Evolutionary conservation across 305 asterid genomes (phyloP), one percentile per base, ranked within the genome.

Genomic region (Fraxinus ornus): DNA sequence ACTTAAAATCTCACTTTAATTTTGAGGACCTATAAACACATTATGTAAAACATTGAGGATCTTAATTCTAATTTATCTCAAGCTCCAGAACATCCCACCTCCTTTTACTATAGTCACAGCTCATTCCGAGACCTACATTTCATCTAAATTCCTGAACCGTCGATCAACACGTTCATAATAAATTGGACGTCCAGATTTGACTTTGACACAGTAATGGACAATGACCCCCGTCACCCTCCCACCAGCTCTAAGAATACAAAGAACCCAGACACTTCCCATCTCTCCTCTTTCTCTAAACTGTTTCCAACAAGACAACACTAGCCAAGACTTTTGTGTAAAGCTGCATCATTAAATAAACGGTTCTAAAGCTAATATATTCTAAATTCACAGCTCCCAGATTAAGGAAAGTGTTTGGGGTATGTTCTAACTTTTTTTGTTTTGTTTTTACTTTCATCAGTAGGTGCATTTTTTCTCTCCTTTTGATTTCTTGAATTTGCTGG

Each of bases 261-360:
- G 89, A 33, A 86, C 86, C 86, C 41, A 79, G 91, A 76, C 91
- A 60, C 78, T 33, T 82, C 30, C 72, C 55, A 66, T 74, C 83
- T 82, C 82, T 79, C 76, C 37, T 62, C 84, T 19, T 62, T 73
- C 78, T 76, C 81, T 76, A 13, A 70, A 30, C 75, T 68, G 83
- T 78, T 75, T 80, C 47, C 49, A 77, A 37, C 33, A 52, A 55
- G 74, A 66, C 75, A 30, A 68, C 75, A 30, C 75, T 70, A 70
- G 30, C 75, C 75, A 36, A 75, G 77, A 72, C 72, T 79, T 85
- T 81, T 71, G 28, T 81, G 55, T 71, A 78, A 32, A 75, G 81
- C 83, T 2, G 22, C 21, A 70, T 30, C 19, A 68, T 24, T 68
- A 4, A 62, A 3, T 66, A 66, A 66, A 3, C 7, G 0, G 21